A percentile compares a stretch with the other conserved stretches of the same genome.
These are phyloP conservation scores for Tulasnella sp. DNA, from an alignment of 768 basidiomycete genomes.

Conservation along the genomic window DNA sequence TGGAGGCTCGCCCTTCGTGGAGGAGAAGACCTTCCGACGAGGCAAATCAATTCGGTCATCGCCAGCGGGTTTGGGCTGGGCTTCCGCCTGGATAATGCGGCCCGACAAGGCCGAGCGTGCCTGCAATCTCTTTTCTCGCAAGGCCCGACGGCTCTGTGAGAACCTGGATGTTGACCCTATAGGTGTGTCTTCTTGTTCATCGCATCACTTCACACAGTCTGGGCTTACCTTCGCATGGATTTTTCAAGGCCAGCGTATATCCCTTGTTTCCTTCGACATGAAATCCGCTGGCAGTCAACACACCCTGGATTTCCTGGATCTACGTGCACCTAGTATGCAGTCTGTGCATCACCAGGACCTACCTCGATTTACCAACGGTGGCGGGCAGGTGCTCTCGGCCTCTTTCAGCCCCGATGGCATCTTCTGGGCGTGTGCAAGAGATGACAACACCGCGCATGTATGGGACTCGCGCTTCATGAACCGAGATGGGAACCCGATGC, in stretches of 20 bases:
- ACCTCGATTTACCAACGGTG: not conserved
- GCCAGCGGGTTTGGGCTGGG: not conserved
- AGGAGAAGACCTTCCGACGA: not conserved
- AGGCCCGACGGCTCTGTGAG: not conserved
- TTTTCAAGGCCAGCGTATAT: not conserved
- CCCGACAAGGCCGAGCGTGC: not conserved
- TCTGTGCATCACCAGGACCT: not conserved
- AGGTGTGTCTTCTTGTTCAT: not conserved
- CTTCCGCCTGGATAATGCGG: not conserved
- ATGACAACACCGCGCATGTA: constrained; percentile 1
- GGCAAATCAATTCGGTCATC: not conserved
- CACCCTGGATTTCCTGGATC: constrained; percentile 7
- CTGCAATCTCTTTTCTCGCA: not conserved
- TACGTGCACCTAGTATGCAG: not conserved
- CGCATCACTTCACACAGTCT: not conserved
- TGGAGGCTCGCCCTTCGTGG: not conserved
- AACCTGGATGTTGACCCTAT: not conserved
- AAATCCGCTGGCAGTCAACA: not conserved
- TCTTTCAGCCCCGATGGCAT: constrained; percentile 12
- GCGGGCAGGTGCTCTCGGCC: not conserved
- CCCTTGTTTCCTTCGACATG: not conserved
- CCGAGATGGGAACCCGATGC: not conserved
- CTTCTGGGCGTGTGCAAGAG: constrained; percentile 3
- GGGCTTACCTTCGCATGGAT: no score
- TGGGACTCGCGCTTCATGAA: constrained; percentile 14